Evolutionary conservation across 805 yeast species (phyloP), one percentile per base, ranked within the genome.

Genomic region (Hanseniaspora valbyensis): DNA sequence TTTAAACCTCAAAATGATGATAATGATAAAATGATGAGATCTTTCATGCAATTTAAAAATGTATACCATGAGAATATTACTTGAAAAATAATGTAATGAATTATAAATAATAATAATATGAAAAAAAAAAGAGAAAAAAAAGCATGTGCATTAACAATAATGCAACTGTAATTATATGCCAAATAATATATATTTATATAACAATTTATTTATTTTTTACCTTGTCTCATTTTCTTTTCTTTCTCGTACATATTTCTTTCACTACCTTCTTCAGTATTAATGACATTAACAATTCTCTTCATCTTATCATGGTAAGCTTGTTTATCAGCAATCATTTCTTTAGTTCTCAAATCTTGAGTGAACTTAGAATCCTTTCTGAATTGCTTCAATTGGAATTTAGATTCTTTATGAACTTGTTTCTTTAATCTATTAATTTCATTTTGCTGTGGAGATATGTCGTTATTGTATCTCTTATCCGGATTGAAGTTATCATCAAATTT

Each of bases 401-500:
- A 79, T 68, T 92, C 98, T 67, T 88, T 83, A 79, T 92, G 92
- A 66, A 88, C 69, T 68, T 84, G 86, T 19, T 83, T 80, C 67
- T 76, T 78, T 71, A 90, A 76, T 73, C 92, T 92, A 63, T 74
- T 75, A 58, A 85, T 68, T 66, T 92, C 97, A 57, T 80, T 85
- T 66, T 92, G 75, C n/a, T 48, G 51, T 14, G 33, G 34, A 54
- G 82, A 80, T 57, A 80, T 74, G 63, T 89, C 83, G 48, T 83
- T 76, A 64, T 90, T 96, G 65, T 87, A 83, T 69, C 85, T 89
- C 77, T 80, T 85, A 62, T 87, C 96, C 52, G 96, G 95, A 69
- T 89, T 90, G 76, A 81, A 92, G 71, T 88, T 87, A 61, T 87
- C 97, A 68, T 90, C 96, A 64, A 83, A 92, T 67, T 84, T 81